Conservation (phyloP, 208 protist genomes). For the Naegleria gruberi region DNA sequence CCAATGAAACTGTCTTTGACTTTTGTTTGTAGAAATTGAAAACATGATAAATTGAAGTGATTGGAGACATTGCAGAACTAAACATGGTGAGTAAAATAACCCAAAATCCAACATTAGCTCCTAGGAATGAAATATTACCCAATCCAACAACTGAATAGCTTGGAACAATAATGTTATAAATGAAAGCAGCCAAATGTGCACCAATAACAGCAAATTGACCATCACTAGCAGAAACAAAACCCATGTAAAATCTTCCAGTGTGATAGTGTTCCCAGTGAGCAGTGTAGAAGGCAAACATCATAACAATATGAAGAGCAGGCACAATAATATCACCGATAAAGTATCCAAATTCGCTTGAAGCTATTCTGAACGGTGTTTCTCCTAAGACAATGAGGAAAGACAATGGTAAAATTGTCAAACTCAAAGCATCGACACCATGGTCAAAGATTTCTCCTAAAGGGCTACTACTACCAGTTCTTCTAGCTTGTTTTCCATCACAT, state of each 20-base stretch:
- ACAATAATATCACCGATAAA: not conserved
- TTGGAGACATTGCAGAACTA: not conserved
- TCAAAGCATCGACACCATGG: constrained; percentile 50
- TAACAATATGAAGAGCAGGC: not conserved
- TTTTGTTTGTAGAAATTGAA: not conserved
- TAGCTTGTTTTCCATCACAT: constrained; percentile 57
- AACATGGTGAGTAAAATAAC: not conserved
- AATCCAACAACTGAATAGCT: not conserved
- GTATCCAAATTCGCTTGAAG: not conserved
- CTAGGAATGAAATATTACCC: not conserved
- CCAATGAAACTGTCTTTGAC: not conserved
- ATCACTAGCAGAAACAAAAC: constrained; percentile 27
- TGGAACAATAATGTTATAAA: not conserved
- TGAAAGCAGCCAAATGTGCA: constrained; percentile 14
- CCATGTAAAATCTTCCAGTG: constrained; percentile 31
- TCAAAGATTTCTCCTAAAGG: constrained; percentile 59
- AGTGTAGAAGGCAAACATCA: not conserved
- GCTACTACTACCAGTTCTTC: constrained; percentile 42
- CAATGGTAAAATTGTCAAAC: not conserved
- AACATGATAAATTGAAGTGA: not conserved
- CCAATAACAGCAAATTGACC: constrained; percentile 28
- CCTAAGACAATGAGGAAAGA: not conserved
- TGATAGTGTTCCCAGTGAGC: constrained; percentile 24
- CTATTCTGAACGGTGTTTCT: not conserved
- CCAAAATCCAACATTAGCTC: not conserved